Conservation (phyloP, 2,329 filamentous ascomycete species). For the Fusarium marasasianum region DNA sequence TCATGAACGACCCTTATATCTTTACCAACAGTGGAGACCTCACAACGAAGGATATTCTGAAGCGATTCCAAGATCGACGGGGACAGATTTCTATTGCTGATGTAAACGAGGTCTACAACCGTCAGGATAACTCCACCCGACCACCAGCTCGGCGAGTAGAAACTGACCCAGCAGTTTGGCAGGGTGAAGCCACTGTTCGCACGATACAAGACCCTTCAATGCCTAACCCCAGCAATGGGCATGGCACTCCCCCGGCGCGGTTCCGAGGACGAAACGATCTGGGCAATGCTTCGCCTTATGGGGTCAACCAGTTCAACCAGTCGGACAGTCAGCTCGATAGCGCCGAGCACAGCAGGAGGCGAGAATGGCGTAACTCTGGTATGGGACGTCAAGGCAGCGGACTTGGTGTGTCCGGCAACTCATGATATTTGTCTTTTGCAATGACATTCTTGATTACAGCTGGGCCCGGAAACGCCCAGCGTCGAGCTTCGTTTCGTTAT, state of each 20-base stretch:
- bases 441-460: constrained; percentile 28
- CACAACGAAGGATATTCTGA: constrained; percentile 96
- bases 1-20: constrained; percentile 83
- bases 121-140: constrained; percentile 65
- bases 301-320: constrained; percentile 55
- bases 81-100: constrained; percentile 68
- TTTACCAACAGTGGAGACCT: constrained; percentile 87
- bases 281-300: constrained; percentile 56
- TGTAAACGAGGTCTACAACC: constrained; percentile 64
- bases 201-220: constrained; percentile 72
- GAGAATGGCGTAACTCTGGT: constrained; percentile 67
- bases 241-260: constrained; percentile 60
- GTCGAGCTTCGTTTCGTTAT: constrained; percentile 32
- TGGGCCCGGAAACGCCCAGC: constrained; percentile 25
- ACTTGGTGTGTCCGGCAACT: constrained; percentile 59
- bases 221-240: constrained; percentile 50
- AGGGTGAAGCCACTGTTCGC: constrained; percentile 84
- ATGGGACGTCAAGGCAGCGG: constrained; percentile 62
- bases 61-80: constrained; percentile 84
- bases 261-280: constrained; percentile 58
- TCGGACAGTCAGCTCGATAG: constrained; percentile 54
- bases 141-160: constrained; percentile 75
- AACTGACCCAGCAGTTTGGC: constrained; percentile 85
- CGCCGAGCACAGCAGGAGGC: constrained; percentile 55
- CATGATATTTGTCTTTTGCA: constrained; percentile 43